Evolutionary conservation across 768 basidiomycete genomes (phyloP).

Genomic region (Cystofilobasidium bisporidii): DNA sequence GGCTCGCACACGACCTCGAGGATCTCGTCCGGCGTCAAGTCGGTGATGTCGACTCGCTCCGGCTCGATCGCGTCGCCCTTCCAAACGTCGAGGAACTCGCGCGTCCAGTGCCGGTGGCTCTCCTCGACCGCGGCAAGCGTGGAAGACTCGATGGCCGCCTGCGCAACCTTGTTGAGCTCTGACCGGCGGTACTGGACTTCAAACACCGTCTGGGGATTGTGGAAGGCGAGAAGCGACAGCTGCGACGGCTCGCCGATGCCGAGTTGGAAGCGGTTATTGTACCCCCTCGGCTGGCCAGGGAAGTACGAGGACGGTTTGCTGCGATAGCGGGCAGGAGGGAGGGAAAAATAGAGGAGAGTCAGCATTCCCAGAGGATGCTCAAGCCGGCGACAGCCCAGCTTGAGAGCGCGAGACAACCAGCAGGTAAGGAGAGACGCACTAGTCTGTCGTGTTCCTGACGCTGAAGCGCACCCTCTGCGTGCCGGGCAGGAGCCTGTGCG

Average conservation of each 20-base stretch:
- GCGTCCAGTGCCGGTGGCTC: background rate
- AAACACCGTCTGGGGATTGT: background rate
- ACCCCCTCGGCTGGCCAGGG: too few relatives aligned
- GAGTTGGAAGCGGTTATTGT: constrained; percentile 1
- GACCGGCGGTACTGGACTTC: background rate
- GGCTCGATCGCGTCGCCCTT: background rate
- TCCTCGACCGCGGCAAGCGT: background rate
- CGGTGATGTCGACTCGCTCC: constrained; percentile 16
- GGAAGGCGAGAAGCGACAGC: background rate
- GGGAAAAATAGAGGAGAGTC: background rate
- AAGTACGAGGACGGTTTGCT: background rate
- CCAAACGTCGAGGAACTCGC: constrained; percentile 22
- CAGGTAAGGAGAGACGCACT: background rate
- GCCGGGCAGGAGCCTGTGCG: background rate
- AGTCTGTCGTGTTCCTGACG: background rate
- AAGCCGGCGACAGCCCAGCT: background rate
- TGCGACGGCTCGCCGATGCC: background rate
- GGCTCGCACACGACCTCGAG: constrained; percentile 3
- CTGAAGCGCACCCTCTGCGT: background rate
- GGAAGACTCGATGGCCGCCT: background rate
- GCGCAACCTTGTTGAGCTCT: background rate
- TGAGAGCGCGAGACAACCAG: too few relatives aligned
- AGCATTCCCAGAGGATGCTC: background rate
- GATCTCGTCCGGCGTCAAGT: background rate
- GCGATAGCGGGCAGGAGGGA: background rate